Evolutionary conservation across 2,329 filamentous ascomycete species (phyloP), one percentile per base, ranked within the genome.

Genomic region (Pezicula carpinea): DNA sequence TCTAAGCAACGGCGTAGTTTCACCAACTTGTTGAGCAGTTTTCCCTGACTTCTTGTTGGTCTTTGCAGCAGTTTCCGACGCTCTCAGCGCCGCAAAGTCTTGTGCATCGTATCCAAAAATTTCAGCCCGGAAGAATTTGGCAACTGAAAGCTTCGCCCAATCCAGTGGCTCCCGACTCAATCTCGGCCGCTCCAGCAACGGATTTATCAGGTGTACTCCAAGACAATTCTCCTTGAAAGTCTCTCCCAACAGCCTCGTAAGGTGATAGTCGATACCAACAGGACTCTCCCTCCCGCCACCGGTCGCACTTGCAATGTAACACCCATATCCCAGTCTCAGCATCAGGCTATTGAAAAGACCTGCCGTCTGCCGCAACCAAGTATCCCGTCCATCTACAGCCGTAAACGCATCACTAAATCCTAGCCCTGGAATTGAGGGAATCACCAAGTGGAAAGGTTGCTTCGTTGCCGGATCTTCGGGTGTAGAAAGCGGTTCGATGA

Each of bases 321-420:
- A 63, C 8, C 67, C 52, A 57, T 87, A 87, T 1, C 72, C 75
- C 6, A 87, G 65, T 22, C 76, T 70, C 42, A 63, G 63, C 83
- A 87, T 87, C 46, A 87, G 58, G 0, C 57, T 63, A 56, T 83
- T 68, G 44, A 85, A 72, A 11, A 83, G 64, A 2, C 71, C 69
- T 1, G 79, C 81, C 1, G 79, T 79, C 60, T 46, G 80, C 63
- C n/a, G 74, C 71, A 57, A 74, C 69, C 6, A 65, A 65, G 40
- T 74, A 73, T 46, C 70, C 6, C 39, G 32, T 4, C 22, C 43
- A 18, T 49, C 44, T 7, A 48, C 43, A 5, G 38, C 69, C 4
- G 46, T 69, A 33, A 83, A 69, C 2, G 80, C 69, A 61, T 86
- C 82, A 61, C 82, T 85, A 58, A 87, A 87, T 14, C 81, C 83